Evolutionary conservation across 257 asterid genomes (phyloP).

Genomic region (Parsonsia alboflavescens): DNA sequence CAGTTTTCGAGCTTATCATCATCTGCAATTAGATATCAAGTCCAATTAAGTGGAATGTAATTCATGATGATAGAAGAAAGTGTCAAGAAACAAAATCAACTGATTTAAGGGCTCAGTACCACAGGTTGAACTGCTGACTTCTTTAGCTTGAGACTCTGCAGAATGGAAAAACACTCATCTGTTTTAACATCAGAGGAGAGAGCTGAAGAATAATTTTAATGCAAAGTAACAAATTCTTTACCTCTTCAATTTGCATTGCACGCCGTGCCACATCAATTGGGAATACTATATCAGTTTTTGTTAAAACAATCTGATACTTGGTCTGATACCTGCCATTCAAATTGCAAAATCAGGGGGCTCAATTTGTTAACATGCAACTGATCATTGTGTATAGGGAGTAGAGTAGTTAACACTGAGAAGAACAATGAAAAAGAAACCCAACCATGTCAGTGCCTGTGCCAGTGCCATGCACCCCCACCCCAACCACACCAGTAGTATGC

Average conservation of each 20-base stretch:
- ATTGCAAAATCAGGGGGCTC: constrained; percentile 10
- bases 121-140: constrained; percentile 84
- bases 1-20: constrained; percentile 95
- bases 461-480: background rate
- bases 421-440: background rate
- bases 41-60: constrained; percentile 6
- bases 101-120: constrained; percentile 38
- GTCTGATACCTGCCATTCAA: constrained; percentile 56
- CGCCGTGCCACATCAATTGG: constrained; percentile 94
- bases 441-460: too few relatives aligned
- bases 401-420: background rate
- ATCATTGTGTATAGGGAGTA: background rate
- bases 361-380: background rate
- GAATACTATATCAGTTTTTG: constrained; percentile 82
- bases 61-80: constrained; percentile 9
- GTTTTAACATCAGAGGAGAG: constrained; percentile 5
- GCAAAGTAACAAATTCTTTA: constrained; percentile 7
- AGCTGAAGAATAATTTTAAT: background rate
- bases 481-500: background rate
- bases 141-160: constrained; percentile 76
- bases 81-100: constrained; percentile 4
- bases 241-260: constrained; percentile 99
- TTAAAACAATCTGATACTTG: constrained; percentile 84
- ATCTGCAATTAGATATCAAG: constrained; percentile 41
- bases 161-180: constrained; percentile 21